Percentiles rank a stretch among this genome's conserved stretches.
phyloP scores from a whole-genome alignment of 495 filamentous ascomycete species.

The Podospora tetraspora region DNA sequence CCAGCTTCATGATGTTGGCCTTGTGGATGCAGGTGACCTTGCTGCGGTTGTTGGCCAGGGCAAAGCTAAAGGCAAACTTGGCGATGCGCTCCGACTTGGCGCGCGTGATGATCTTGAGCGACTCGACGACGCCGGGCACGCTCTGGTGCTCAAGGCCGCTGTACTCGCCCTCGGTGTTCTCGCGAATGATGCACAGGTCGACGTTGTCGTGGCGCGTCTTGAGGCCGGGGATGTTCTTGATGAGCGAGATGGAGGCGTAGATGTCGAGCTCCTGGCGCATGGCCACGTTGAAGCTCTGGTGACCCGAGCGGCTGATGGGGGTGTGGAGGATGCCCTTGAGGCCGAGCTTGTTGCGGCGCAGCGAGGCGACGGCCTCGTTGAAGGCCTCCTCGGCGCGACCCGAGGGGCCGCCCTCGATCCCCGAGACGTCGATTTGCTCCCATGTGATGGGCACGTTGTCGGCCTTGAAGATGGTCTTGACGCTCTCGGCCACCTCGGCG shows the following conservation, averaged over 20 bases:
- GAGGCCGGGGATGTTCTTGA: constrained; percentile 99
- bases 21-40: constrained; percentile 99
- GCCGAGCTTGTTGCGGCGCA: constrained; percentile 96
- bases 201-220: constrained; percentile 93
- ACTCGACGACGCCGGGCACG: constrained; percentile 94
- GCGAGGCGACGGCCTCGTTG: constrained; percentile 86
- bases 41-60: constrained; percentile 94
- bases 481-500: constrained; percentile 93
- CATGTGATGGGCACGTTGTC: constrained; percentile 98
- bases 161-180: constrained; percentile 99
- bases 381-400: constrained; percentile 93
- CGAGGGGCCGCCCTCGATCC: constrained; percentile 68
- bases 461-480: constrained; percentile 98
- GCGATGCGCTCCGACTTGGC: constrained; percentile 98
- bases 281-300: constrained; percentile 99
- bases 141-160: constrained; percentile 98
- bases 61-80: constrained; percentile 97
- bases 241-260: constrained; percentile 93
- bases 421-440: constrained; percentile 96
- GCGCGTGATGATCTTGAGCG: constrained; percentile 98
- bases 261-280: constrained; percentile 98
- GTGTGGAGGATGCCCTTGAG: constrained; percentile 97
- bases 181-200: constrained; percentile 97
- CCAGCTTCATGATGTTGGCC: constrained; percentile 99
- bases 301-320: constrained; percentile 90